Conservation (phyloP, 164 flowering plant species). For the Dillenia suffruticosa region DNA sequence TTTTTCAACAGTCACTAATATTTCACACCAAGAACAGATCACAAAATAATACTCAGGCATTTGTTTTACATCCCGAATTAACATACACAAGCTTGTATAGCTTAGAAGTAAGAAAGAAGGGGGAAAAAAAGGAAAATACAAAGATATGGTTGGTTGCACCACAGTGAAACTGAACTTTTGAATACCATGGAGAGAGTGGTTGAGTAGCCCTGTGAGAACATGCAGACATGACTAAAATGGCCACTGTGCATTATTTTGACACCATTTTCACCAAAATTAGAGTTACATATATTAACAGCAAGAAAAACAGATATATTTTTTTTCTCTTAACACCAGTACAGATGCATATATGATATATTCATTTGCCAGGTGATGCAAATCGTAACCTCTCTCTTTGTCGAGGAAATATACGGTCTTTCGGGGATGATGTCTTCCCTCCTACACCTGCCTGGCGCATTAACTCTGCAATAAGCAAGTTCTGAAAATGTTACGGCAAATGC, state of each 20-base stretch:
- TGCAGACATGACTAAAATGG: slow-evolving; percentile 8
- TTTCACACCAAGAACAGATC: neutral
- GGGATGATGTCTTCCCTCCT: slow-evolving; percentile 45
- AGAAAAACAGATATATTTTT: slow-evolving; percentile 9
- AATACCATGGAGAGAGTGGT: slow-evolving; percentile 7
- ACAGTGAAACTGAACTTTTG: slow-evolving; percentile 7
- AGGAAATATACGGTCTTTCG: slow-evolving; percentile 35
- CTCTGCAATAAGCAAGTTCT: slow-evolving; percentile 20
- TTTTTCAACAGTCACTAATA: too few species aligned
- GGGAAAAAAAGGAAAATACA: slow-evolving; percentile 4
- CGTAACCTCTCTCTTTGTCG: slow-evolving; percentile 33
- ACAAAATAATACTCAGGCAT: slow-evolving; percentile 1
- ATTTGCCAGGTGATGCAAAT: slow-evolving; percentile 49
- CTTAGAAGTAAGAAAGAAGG: neutral
- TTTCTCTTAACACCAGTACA: slow-evolving; percentile 8
- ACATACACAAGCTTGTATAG: slow-evolving; percentile 18
- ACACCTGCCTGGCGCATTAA: slow-evolving; percentile 51
- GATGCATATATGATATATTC: slow-evolving; percentile 16
- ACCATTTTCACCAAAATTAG: slow-evolving; percentile 14
- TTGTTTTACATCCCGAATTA: slow-evolving; percentile 9
- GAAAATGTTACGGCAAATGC: too few species aligned
- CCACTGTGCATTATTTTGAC: slow-evolving; percentile 4
- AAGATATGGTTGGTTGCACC: slow-evolving; percentile 4
- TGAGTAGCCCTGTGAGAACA: slow-evolving; percentile 5
- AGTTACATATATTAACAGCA: slow-evolving; percentile 18